Base-by-base conservation (phyloP, 371 early-diverging fungal genomes). In the Gilbertella persicaria region DNA sequence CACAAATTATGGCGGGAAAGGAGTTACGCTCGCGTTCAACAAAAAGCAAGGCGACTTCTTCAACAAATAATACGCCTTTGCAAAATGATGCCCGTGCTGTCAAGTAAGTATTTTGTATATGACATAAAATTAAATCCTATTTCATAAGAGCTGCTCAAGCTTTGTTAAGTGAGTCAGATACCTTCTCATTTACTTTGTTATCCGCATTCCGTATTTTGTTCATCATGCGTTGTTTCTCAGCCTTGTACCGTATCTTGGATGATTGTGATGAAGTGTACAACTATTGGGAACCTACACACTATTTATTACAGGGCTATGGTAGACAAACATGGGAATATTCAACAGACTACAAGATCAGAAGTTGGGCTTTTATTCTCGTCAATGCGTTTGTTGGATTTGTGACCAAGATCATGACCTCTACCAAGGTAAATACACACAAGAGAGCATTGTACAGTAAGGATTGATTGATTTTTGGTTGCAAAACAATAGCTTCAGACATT, bases 261-360 rank as follows among this genome's bases (percentile, higher is more conserved):
- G 94, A 97, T 67, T 97, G 96, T 71, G 96, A 97, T 67, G 95
- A 98, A 66, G 92, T 91, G 7, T 97, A 85, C 75, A 97, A 96
- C 78, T 98, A 91, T 68, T 97, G 94, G 94, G 98, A 98, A 64
- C 94, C 96, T 10, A 69, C 85, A 30, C 97, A 97, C 62, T 93
- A 91, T 57, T 67, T 96, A 37, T 84, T 87, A 39, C 82, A 89
- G 64, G 95, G 94, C 0, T 70, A 71, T 47, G 98, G 95, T 25
- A 73, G 94, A 53, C 91, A 96, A 68, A 97, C 98, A 3, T 98
- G 98, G 98, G 98, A 98, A 66, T 96, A 97, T 60, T 86, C 93
- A 9, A 93, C 96, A 5, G 70, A 84, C 23, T 95, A 79, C 58
- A 88, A 93, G 21, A 88, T 98, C 36, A 85, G 97, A 35, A 90